These are phyloP conservation scores for Sarocladiaceae sp. DNA, from an alignment of 2,329 filamentous ascomycete species.

Conservation along the genomic window DNA sequence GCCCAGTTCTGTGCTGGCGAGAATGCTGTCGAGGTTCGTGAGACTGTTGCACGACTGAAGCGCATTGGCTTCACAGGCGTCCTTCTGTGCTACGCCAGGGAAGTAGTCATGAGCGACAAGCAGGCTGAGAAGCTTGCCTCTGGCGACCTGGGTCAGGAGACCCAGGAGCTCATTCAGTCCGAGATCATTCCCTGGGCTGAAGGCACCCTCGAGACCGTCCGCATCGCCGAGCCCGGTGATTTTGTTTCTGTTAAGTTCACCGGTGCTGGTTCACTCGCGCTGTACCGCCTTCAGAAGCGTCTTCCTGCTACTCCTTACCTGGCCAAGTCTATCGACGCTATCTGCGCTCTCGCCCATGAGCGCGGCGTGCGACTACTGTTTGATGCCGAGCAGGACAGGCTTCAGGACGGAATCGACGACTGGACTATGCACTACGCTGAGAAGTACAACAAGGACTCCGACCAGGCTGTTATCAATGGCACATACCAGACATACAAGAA, in stretches of 20 bases:
- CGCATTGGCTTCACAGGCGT: slow-evolving; percentile 76
- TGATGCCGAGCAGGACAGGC: slow-evolving; percentile 77
- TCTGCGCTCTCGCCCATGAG: slow-evolving; percentile 67
- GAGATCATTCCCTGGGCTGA: slow-evolving; percentile 69
- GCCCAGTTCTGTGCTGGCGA: slow-evolving; percentile 88
- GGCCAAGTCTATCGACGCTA: slow-evolving; percentile 63
- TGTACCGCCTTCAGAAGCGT: slow-evolving; percentile 61
- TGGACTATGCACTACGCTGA: slow-evolving; percentile 77
- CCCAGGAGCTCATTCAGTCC: slow-evolving; percentile 42
- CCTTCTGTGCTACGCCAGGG: slow-evolving; percentile 78
- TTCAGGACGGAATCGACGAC: slow-evolving; percentile 75
- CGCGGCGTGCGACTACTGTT: slow-evolving; percentile 73
- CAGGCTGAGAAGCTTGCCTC: slow-evolving; percentile 42
- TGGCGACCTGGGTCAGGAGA: slow-evolving; percentile 42
- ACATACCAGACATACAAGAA: slow-evolving; percentile 79
- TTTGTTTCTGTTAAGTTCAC: slow-evolving; percentile 74
- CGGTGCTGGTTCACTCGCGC: slow-evolving; percentile 71
- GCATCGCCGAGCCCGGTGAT: slow-evolving; percentile 58
- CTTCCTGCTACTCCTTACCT: slow-evolving; percentile 61
- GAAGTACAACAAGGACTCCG: slow-evolving; percentile 65
- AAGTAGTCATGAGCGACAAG: slow-evolving; percentile 65
- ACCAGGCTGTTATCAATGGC: slow-evolving; percentile 69
- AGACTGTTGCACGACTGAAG: slow-evolving; percentile 63
- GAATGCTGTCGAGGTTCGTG: slow-evolving; percentile 61
- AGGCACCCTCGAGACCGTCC: slow-evolving; percentile 71